A percentile compares a stretch with the other conserved stretches of the same genome.
Conservation (phyloP, 2,329 filamentous ascomycete species). For the Curvularia sp. region DNA sequence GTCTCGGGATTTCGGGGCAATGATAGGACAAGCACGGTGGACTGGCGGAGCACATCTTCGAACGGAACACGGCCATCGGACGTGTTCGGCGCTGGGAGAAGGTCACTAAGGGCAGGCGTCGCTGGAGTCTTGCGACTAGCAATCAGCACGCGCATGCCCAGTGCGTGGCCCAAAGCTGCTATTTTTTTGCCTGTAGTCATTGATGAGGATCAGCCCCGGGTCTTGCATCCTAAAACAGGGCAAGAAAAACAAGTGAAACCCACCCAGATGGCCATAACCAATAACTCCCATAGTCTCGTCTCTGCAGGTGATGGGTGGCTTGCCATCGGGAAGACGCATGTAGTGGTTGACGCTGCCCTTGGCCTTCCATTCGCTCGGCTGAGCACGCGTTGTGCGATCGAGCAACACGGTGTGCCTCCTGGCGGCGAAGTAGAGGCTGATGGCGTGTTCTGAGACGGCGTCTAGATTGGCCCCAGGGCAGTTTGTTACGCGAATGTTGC, state of each 20-base stretch:
- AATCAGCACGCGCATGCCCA: slow-evolving; percentile 60
- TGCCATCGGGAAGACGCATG: slow-evolving; percentile 46
- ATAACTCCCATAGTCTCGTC: slow-evolving; percentile 61
- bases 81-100: slow-evolving; percentile 12
- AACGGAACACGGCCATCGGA: slow-evolving; percentile 47
- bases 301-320: slow-evolving; percentile 55
- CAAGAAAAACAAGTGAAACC: slow-evolving; percentile 15
- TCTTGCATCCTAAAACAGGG: slow-evolving; percentile 18
- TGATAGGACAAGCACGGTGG: slow-evolving; percentile 51
- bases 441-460: slow-evolving; percentile 59
- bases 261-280: slow-evolving; percentile 59
- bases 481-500: slow-evolving; percentile 57
- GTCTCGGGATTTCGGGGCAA: slow-evolving; percentile 45
- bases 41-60: slow-evolving; percentile 45
- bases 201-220: slow-evolving; percentile 18
- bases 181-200: slow-evolving; percentile 51
- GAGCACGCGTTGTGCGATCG: slow-evolving; percentile 32
- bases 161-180: slow-evolving; percentile 53
- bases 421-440: slow-evolving; percentile 59
- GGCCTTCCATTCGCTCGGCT: slow-evolving; percentile 53
- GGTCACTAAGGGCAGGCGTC: slow-evolving; percentile 12
- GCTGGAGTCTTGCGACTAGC: slow-evolving; percentile 51
- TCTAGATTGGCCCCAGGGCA: slow-evolving; percentile 58
- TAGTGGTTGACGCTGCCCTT: slow-evolving; percentile 46
- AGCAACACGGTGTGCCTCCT: slow-evolving; percentile 52